Percentiles rank a stretch among this genome's conserved stretches.
phyloP scores from a whole-genome alignment of 2,329 filamentous ascomycete species.

The Aureobasidium musti region DNA sequence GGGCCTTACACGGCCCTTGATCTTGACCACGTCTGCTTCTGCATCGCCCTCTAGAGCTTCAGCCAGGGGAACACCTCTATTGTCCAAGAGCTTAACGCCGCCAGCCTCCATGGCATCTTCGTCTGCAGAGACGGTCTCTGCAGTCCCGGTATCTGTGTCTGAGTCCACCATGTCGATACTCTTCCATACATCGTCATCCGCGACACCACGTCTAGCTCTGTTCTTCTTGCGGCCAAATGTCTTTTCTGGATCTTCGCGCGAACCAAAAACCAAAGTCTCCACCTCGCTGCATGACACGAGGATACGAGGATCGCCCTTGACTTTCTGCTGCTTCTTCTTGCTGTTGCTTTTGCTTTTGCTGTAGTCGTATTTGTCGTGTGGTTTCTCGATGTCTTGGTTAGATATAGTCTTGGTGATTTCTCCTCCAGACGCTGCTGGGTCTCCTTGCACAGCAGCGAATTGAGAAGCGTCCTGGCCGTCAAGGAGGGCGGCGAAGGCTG shows the following conservation, averaged over 20 bases:
- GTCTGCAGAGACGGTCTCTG: constrained; percentile 28
- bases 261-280: constrained; percentile 55
- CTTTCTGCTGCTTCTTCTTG: constrained; percentile 26
- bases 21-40: constrained; percentile 31
- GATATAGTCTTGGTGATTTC: neutral
- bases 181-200: constrained; percentile 46
- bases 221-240: constrained; percentile 51
- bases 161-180: constrained; percentile 48
- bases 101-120: constrained; percentile 31
- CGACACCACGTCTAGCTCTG: constrained; percentile 46
- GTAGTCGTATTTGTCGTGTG: constrained; percentile 18
- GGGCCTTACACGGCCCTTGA: constrained; percentile 38
- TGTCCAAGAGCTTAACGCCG: constrained; percentile 19
- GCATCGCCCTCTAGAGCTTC: constrained; percentile 24
- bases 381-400: neutral
- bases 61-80: neutral
- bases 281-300: constrained; percentile 55
- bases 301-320: constrained; percentile 54
- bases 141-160: constrained; percentile 3
- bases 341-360: constrained; percentile 16
- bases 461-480: constrained; percentile 37
- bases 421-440: neutral
- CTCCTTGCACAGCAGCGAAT: constrained; percentile 8
- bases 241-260: constrained; percentile 50
- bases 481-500: constrained; percentile 49